Evolutionary conservation across 225 moss, liverwort and hornwort genomes (phyloP), one percentile per base, ranked within the genome.

Genomic region (Climacium dendroides): DNA sequence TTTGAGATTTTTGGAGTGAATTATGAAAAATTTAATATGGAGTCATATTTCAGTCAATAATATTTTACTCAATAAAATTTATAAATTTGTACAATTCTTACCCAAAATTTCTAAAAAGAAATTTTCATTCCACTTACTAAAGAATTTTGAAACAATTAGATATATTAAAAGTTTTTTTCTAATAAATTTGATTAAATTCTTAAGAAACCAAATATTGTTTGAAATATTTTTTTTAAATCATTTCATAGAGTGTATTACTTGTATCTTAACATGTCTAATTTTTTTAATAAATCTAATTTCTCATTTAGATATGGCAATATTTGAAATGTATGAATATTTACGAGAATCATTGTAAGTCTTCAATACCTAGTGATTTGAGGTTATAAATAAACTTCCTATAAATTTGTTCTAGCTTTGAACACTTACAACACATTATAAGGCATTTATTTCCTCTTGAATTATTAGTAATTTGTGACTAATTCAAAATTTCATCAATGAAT

Each of bases 21-120:
- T 24, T 39, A 3, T 28, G 9, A 71, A n/a, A n/a, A 71, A 43
- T 0, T 0, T 26, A 45, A 43, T 13, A 39, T 39, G 1, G 0
- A 69, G 5, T 7, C 1, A 15, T 43, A 6, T 28, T n/a, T 11
- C 10, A 29, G 17, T 28, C 8, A 45, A 1, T 16, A 43, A 45
- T 19, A 30, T 47, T 47, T 30, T 4, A 47, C 4, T 47, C 2
- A 11, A 18, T 28, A 30, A 30, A 19, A 3, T 19, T 6, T 2
- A 0, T 17, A 39, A 18, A 10, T 1, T 29, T 1, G 0, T 18
- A 0, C n/a, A 45, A 29, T 18, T 73, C 3, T 28, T 10, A 28
- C 2, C 1, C 45, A 10, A 25, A 26, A 4, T 3, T 13, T 72
- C 0, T 2, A 19, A 10, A 18, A 28, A n/a, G n/a, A 9, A 67